phyloP scores from a whole-genome alignment of 2,329 filamentous ascomycete species.

The Leptographium lundbergii region DNA sequence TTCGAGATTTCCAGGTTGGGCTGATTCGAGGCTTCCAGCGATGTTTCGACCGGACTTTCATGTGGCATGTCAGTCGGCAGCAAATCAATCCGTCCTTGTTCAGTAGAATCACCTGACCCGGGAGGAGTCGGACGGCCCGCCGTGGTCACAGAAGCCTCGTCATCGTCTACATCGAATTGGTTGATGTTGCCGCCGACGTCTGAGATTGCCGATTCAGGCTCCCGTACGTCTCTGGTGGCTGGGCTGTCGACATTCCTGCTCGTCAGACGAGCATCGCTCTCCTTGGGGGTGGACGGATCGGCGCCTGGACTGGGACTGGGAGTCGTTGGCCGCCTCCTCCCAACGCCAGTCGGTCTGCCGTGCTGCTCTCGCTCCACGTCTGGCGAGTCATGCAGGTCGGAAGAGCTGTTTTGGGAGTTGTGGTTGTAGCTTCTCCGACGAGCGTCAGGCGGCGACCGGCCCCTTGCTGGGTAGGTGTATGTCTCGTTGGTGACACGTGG shows the following conservation, averaged over 20 bases:
- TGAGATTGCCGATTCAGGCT: not conserved
- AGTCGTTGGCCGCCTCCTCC: not conserved
- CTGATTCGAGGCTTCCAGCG: not conserved
- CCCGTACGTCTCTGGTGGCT: not conserved
- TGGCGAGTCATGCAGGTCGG: not conserved
- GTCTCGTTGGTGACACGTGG: constrained; percentile 26
- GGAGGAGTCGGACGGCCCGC: too few relatives aligned
- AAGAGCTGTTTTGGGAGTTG: not conserved
- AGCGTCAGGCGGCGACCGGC: constrained; percentile 41
- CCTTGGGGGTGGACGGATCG: not conserved
- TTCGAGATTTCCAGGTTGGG: not conserved
- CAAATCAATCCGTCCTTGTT: too few relatives aligned
- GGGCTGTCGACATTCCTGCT: not conserved
- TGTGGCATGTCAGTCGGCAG: too few relatives aligned
- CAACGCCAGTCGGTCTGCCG: not conserved
- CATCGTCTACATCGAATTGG: not conserved
- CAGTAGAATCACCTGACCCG: too few relatives aligned
- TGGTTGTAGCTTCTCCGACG: constrained; percentile 19
- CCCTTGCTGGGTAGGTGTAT: constrained; percentile 33
- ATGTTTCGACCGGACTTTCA: not conserved
- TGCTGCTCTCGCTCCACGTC: not conserved
- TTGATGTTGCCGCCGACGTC: not conserved
- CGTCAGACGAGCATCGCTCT: not conserved
- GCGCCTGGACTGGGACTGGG: not conserved
- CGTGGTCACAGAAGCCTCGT: too few relatives aligned